Evolutionary conservation across 2,329 filamentous ascomycete species (phyloP).

Genomic region (Cladosporium oxysporum): DNA sequence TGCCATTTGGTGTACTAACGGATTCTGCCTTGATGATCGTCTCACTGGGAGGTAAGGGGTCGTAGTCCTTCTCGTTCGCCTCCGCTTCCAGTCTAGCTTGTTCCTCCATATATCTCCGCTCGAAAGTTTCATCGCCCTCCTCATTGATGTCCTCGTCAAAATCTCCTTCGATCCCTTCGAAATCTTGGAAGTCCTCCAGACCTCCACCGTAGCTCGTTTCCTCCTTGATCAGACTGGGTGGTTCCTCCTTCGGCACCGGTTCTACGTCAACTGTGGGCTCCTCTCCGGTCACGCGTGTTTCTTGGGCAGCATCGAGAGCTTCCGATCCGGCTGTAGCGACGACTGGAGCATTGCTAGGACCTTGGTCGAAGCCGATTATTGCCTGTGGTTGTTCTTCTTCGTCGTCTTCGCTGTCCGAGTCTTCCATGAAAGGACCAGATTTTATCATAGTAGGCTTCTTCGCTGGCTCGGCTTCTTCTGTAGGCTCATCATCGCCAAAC

Average conservation of each 20-base stretch:
- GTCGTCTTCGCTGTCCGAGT: conserved; percentile 63
- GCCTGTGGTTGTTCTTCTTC: conserved; percentile 32
- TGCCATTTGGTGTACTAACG: conserved; percentile 16
- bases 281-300: not conserved
- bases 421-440: conserved; percentile 68
- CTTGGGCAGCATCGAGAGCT: not conserved
- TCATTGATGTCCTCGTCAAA: conserved; percentile 63
- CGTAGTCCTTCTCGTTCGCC: conserved; percentile 48
- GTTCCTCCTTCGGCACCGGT: conserved; percentile 2
- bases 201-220: conserved; percentile 51
- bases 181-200: conserved; percentile 54
- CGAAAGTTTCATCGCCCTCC: conserved; percentile 54
- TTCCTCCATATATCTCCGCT: conserved; percentile 70
- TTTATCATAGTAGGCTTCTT: conserved; percentile 23
- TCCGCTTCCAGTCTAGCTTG: conserved; percentile 59
- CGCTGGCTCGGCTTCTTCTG: not conserved
- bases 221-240: conserved; percentile 45
- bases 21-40: conserved; percentile 22
- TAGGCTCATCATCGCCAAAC: conserved; percentile 4
- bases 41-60: conserved; percentile 26
- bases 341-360: conserved; percentile 16
- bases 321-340: not conserved
- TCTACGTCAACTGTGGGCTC: not conserved
- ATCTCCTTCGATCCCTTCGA: conserved; percentile 52
- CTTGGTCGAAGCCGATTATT: conserved; percentile 26